Conservation (phyloP, 805 yeast species). For the Teunomyces aglyptinius region DNA sequence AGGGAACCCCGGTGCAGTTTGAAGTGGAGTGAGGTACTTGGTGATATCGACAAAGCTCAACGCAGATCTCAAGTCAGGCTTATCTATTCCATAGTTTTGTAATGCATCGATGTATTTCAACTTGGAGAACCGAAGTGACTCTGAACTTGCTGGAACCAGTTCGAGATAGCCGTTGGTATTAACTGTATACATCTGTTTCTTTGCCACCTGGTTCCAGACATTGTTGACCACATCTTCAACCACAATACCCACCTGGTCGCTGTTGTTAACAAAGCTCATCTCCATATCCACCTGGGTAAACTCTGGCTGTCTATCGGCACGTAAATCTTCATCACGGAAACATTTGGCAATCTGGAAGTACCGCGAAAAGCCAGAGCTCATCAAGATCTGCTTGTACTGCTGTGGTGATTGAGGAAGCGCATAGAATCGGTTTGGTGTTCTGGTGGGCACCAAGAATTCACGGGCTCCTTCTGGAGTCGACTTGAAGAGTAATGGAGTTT, state of each 20-base stretch:
- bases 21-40: slow-evolving; percentile 28
- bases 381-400: slow-evolving; percentile 90
- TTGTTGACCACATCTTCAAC: slow-evolving; percentile 56
- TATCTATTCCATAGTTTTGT: slow-evolving; percentile 80
- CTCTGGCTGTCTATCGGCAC: slow-evolving; percentile 96
- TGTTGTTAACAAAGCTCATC: slow-evolving; percentile 74
- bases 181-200: slow-evolving; percentile 37
- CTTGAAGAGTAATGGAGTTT: slow-evolving; percentile 89
- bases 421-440: slow-evolving; percentile 60
- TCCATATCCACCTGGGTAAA: slow-evolving; percentile 97
- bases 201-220: slow-evolving; percentile 54
- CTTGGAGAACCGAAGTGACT: slow-evolving; percentile 26
- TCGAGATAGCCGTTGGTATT: slow-evolving; percentile 30
- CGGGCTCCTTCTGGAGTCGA: slow-evolving; percentile 98
- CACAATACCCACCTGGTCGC: slow-evolving; percentile 61
- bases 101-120: slow-evolving; percentile 70
- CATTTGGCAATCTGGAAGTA: slow-evolving; percentile 93
- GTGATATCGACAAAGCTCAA: slow-evolving; percentile 52
- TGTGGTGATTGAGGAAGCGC: slow-evolving; percentile 98
- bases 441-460: slow-evolving; percentile 91
- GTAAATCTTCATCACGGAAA: slow-evolving; percentile 92
- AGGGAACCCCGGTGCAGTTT: slow-evolving; percentile 47
- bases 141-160: slow-evolving; percentile 15
- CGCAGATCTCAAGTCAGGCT: slow-evolving; percentile 81
- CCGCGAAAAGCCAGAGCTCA: slow-evolving; percentile 87